These are phyloP conservation scores for Pichia pseudocactophila DNA, from an alignment of 805 yeast genomes.

Conservation along the genomic window DNA sequence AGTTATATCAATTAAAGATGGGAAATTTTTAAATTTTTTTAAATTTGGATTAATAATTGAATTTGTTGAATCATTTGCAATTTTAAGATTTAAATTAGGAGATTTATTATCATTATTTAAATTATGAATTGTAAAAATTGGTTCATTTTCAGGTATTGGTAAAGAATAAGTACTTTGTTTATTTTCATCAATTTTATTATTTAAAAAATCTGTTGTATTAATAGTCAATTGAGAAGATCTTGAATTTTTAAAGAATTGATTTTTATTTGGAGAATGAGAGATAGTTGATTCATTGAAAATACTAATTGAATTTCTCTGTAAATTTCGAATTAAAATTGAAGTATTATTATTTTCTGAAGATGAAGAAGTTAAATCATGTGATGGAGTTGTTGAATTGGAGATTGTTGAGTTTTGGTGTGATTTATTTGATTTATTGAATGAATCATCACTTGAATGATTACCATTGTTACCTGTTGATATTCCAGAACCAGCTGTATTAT, in stretches of 20 bases:
- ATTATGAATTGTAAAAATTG: slow-evolving; percentile 4
- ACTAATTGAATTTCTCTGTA: slow-evolving; percentile 3
- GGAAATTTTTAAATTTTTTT: neutral
- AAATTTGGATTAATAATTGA: neutral
- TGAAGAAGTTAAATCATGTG: neutral
- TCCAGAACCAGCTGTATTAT: neutral
- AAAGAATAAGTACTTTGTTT: too few species aligned
- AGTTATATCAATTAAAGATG: neutral
- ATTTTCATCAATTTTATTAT: neutral
- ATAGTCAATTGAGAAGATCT: neutral
- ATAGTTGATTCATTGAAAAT: slow-evolving; percentile 3
- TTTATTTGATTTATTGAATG: neutral
- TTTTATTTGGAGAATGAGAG: neutral
- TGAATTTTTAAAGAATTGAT: neutral
- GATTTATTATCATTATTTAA: neutral
- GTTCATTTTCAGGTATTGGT: neutral
- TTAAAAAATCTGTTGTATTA: neutral
- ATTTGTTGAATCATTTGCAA: slow-evolving; percentile 1
- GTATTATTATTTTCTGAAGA: neutral
- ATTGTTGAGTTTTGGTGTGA: neutral
- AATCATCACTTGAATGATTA: neutral
- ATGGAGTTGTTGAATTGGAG: neutral
- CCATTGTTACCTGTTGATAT: neutral
- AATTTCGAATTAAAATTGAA: neutral
- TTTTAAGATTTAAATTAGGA: slow-evolving; percentile 1